Percentiles rank a stretch among this genome's conserved stretches.
phyloP scores from a whole-genome alignment of 768 basidiomycete genomes.

The Boletus rufocinnamomeus region DNA sequence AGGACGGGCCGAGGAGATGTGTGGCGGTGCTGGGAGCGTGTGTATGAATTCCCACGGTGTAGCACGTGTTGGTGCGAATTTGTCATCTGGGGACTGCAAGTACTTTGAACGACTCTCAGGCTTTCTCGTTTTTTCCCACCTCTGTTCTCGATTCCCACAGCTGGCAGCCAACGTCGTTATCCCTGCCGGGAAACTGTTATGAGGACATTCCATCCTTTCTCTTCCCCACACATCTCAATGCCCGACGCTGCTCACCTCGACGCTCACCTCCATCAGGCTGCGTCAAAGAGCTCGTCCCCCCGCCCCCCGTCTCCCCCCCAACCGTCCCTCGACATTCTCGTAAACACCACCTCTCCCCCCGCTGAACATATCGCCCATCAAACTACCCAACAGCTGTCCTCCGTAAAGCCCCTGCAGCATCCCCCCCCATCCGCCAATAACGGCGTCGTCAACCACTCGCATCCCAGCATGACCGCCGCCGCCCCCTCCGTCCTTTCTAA shows the following conservation, averaged over 20 bases:
- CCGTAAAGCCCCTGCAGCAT: conserved; percentile 25
- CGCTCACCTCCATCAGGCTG: conserved; percentile 34
- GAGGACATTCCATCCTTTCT: conserved; percentile 47
- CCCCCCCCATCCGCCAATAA: conserved; percentile 27
- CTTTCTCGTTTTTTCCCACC: conserved; percentile 48
- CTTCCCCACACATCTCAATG: conserved; percentile 45
- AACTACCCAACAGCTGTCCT: conserved; percentile 36
- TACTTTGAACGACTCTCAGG: conserved; percentile 32
- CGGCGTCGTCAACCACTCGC: conserved; percentile 32
- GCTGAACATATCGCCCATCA: conserved; percentile 35
- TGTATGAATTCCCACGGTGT: conserved; percentile 32
- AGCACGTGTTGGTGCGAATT: conserved; percentile 35
- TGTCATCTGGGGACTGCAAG: conserved; percentile 16
- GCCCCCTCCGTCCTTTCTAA: conserved; percentile 39
- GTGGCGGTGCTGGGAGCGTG: conserved; percentile 16
- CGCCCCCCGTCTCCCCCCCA: conserved; percentile 46
- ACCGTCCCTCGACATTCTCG: conserved; percentile 42
- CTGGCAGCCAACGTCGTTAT: conserved; percentile 39
- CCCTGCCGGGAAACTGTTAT: conserved; percentile 45
- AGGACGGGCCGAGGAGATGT: neutral
- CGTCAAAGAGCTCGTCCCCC: conserved; percentile 47
- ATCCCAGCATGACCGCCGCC: conserved; percentile 32
- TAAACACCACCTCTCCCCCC: conserved; percentile 32
- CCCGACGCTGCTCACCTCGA: conserved; percentile 39
- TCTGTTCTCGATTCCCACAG: conserved; percentile 48